Evolutionary conservation across 768 basidiomycete species (phyloP).

Genomic region (Boletus vermiculosoides): DNA sequence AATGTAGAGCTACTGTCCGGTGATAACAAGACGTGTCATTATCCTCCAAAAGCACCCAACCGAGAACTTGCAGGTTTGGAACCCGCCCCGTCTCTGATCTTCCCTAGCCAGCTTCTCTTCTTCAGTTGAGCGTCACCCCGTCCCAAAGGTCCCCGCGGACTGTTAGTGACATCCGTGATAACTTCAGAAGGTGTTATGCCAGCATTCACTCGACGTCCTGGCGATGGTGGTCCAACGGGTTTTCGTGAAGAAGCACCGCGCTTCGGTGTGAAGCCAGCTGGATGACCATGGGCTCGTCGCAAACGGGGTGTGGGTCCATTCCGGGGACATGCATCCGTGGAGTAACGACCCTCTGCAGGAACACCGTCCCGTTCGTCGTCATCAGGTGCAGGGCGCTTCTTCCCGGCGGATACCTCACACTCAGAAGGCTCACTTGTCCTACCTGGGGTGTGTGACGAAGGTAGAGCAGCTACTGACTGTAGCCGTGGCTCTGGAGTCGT

Average conservation of each 20-base stretch:
- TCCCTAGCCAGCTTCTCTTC: constrained; percentile 69
- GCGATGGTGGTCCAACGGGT: constrained; percentile 39
- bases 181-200: constrained; percentile 35
- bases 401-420: constrained; percentile 46
- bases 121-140: constrained; percentile 33
- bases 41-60: constrained; percentile 24
- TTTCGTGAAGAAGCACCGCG: constrained; percentile 47
- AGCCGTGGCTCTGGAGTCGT: constrained; percentile 53
- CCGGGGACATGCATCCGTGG: constrained; percentile 34
- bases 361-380: constrained; percentile 65
- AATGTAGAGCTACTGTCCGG: constrained; percentile 11
- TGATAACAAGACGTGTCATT: constrained; percentile 19
- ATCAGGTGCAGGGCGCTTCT: constrained; percentile 75
- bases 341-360: constrained; percentile 65
- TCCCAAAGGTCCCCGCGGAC: constrained; percentile 41
- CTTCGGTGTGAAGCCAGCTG: constrained; percentile 72
- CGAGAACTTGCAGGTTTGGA: constrained; percentile 21
- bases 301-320: constrained; percentile 56
- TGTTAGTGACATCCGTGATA: constrained; percentile 67
- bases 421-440: constrained; percentile 30
- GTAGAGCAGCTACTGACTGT: constrained; percentile 15
- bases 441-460: constrained; percentile 50
- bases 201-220: constrained; percentile 45
- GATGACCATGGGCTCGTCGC: constrained; percentile 54
- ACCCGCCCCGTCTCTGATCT: constrained; percentile 50